A percentile compares a stretch with the other conserved stretches of the same genome.
phyloP scores from a whole-genome alignment of 192 early-diverging fungal species.

The Kickxella alabastrina region DNA sequence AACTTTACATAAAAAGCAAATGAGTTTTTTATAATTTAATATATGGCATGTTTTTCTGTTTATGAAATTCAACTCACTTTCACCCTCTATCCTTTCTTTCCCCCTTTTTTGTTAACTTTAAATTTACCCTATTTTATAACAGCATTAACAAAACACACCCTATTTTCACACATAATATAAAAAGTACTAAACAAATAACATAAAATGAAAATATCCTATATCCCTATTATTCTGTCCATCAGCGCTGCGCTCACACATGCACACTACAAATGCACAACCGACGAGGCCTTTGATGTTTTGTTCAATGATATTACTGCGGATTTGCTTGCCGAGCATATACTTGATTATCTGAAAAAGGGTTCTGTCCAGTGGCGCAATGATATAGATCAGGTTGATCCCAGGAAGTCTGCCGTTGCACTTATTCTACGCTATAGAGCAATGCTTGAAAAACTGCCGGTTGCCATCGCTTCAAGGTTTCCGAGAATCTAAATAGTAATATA shows the following conservation, averaged over 20 bases:
- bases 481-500: slow-evolving; percentile 4
- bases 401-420: slow-evolving; percentile 12
- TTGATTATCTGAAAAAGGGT: slow-evolving; percentile 16
- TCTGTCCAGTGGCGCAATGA: slow-evolving; percentile 5
- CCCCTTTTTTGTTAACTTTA: too few relatives aligned
- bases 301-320: slow-evolving; percentile 20
- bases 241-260: slow-evolving; percentile 6
- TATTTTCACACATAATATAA: too few relatives aligned
- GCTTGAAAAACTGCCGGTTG: slow-evolving; percentile 9
- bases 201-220: slow-evolving; percentile 17
- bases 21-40: too few relatives aligned
- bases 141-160: not conserved
- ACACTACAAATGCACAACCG: slow-evolving; percentile 26
- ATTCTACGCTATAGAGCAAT: slow-evolving; percentile 17
- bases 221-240: slow-evolving; percentile 1
- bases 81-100: not conserved
- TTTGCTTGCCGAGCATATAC: slow-evolving; percentile 13
- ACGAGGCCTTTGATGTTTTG: slow-evolving; percentile 34
- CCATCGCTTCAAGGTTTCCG: slow-evolving; percentile 10
- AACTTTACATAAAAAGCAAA: too few relatives aligned
- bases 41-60: too few relatives aligned
- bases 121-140: not conserved
- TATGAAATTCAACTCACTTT: too few relatives aligned
- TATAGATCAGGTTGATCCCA: slow-evolving; percentile 5
- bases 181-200: too few relatives aligned